phyloP scores from a whole-genome alignment of 345 rosid genomes.

The Excoecaria cochinchinensis region DNA sequence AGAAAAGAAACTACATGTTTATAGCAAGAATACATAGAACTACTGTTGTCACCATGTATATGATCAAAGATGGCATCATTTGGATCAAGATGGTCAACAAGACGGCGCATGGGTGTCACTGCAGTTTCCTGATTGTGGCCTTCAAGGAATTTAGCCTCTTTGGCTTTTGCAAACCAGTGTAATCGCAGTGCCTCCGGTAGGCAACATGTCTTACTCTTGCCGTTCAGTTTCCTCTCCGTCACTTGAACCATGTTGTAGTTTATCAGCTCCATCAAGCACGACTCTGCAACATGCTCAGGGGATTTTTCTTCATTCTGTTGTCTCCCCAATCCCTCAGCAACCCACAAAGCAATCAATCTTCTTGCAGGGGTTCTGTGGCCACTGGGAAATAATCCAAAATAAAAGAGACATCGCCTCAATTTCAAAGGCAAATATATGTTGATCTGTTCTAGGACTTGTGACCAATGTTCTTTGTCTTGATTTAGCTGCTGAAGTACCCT shows the following conservation, averaged over 20 bases:
- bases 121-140: neutral
- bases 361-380: constrained; percentile 16
- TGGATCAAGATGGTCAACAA: neutral
- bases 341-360: neutral
- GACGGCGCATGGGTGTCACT: neutral
- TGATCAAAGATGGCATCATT: neutral
- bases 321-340: constrained; percentile 9
- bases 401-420: constrained; percentile 17
- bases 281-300: constrained; percentile 19
- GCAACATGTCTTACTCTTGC: constrained; percentile 8
- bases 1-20: constrained; percentile 2
- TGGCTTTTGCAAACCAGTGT: constrained; percentile 1
- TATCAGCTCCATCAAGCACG: constrained; percentile 16
- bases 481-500: neutral
- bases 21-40: constrained; percentile 7
- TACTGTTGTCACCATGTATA: neutral
- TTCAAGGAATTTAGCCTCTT: neutral
- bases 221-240: neutral
- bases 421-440: constrained; percentile 18
- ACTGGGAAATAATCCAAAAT: constrained; percentile 21
- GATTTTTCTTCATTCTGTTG: constrained; percentile 16
- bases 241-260: constrained; percentile 3
- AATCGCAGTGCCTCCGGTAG: neutral
- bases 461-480: constrained; percentile 6
- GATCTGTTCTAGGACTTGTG: constrained; percentile 15